Evolutionary conservation across 2,329 filamentous ascomycete genomes (phyloP).

Genomic region (Talaromyces sp.): DNA sequence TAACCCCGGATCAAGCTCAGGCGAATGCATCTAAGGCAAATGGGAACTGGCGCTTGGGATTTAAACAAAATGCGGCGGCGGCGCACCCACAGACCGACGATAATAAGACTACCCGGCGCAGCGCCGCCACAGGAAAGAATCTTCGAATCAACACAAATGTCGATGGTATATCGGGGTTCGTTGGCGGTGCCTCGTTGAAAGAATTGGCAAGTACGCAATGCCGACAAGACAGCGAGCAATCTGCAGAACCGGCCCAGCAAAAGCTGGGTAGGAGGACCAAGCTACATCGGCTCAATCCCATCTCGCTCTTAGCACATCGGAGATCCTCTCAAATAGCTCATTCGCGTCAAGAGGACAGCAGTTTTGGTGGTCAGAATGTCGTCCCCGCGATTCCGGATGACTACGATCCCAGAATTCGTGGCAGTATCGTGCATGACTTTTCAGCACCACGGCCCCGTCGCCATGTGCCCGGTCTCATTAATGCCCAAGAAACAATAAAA

Average conservation of each 20-base stretch:
- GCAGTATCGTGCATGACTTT: slow-evolving; percentile 61
- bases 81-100: background rate
- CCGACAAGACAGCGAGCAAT: slow-evolving; percentile 23
- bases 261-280: slow-evolving; percentile 43
- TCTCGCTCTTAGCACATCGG: slow-evolving; percentile 54
- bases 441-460: slow-evolving; percentile 52
- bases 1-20: background rate
- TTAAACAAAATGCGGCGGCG: slow-evolving; percentile 1
- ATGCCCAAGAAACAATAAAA: slow-evolving; percentile 3
- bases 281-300: slow-evolving; percentile 55
- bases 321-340: slow-evolving; percentile 49
- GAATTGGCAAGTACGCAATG: slow-evolving; percentile 15
- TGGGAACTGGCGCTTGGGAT: slow-evolving; percentile 8
- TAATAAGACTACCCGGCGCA: background rate
- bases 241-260: slow-evolving; percentile 21
- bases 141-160: slow-evolving; percentile 11
- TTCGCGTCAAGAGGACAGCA: slow-evolving; percentile 45
- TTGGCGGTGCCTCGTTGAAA: slow-evolving; percentile 10
- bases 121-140: background rate
- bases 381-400: slow-evolving; percentile 53
- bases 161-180: slow-evolving; percentile 4
- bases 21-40: slow-evolving; percentile 2
- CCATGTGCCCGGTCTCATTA: slow-evolving; percentile 21
- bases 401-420: slow-evolving; percentile 59
- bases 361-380: slow-evolving; percentile 44